Base-by-base conservation (phyloP, 371 early-diverging fungal species). In the Mortierella sp. region DNA sequence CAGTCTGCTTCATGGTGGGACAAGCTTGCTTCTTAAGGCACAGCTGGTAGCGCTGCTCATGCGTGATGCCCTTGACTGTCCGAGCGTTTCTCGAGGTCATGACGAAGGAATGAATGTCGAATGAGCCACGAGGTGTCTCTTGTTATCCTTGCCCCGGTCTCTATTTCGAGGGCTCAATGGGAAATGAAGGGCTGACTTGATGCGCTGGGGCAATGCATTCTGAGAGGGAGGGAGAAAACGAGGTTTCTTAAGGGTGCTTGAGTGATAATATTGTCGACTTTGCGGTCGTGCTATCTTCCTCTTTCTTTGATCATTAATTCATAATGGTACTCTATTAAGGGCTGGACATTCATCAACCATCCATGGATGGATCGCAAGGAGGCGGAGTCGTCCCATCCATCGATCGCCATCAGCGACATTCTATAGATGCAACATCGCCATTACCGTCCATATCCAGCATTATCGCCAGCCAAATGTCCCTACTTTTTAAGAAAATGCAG, bases 1-100 rank as follows among this genome's bases (percentile, higher is more conserved):
- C 69, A 0, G 75, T 23, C 28, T 75, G 75, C 30, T 63, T 75
- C 64, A 75, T 68, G 43, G 41, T 24, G 3, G 75, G 75, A 32
- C 59, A 64, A 19, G 63, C 60, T n/a, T 63, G 60, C 55, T 75
- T 75, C 53, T 69, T 63, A 19, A 75, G 64, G 52, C 75, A 75
- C 2, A 75, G 56, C 14, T 59, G 11, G 57, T 75, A 75, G 12
- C 75, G 59, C 50, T 75, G 75, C 51, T 75, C 69, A 41, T 75
- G 68, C 2, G 75, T 75, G 17, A 75, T 63, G 19, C 73, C 73
- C 47, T 66, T 72, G 23, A 56, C 42, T 8, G 50, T 43, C 24
- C 61, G 34, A 14, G 59, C 21, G 53, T 42, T 43, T 30, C n/a
- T 42, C 49, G 50, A 6, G 6, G 57, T 24, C 42, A 42, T 24